Conservation (phyloP, 306 rosid genomes). For the Vigna radiata region DNA sequence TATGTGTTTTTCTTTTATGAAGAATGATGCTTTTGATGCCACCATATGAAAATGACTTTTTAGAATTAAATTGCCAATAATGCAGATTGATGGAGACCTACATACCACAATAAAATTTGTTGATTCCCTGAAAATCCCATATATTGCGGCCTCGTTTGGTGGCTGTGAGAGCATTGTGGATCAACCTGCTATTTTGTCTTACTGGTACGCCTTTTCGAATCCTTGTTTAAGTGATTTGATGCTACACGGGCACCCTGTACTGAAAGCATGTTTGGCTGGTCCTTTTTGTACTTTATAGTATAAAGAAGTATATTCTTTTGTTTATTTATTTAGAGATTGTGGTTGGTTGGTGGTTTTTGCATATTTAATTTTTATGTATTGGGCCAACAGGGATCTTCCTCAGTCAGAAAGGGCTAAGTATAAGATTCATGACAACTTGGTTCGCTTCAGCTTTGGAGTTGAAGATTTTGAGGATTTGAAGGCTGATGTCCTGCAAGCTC, state of each 20-base stretch:
- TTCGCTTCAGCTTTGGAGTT: conserved; percentile 95
- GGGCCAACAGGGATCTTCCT: conserved; percentile 82
- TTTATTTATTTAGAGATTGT: conserved; percentile 5
- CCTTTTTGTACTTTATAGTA: conserved; percentile 5
- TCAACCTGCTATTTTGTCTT: conserved; percentile 97
- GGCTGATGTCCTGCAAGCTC: conserved; percentile 88
- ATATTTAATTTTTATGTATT: background rate
- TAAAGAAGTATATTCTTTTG: background rate
- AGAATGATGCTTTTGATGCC: background rate
- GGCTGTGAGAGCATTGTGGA: conserved; percentile 99
- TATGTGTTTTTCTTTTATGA: background rate
- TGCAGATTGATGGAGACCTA: conserved; percentile 88
- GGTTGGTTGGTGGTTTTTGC: background rate
- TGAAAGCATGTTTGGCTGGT: conserved; percentile 26
- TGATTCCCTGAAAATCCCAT: conserved; percentile 90
- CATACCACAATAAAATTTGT: conserved; percentile 68
- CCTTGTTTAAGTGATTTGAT: conserved; percentile 26
- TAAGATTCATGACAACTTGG: conserved; percentile 87
- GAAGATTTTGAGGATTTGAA: conserved; percentile 93
- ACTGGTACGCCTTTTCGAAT: conserved; percentile 63
- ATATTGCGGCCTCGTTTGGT: conserved; percentile 96
- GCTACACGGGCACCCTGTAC: conserved; percentile 19
- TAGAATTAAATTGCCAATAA: conserved; percentile 31
- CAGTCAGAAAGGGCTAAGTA: conserved; percentile 83
- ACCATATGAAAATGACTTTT: conserved; percentile 11